These are phyloP conservation scores for Russula virescens DNA, from an alignment of 768 basidiomycete species.

Conservation along the genomic window DNA sequence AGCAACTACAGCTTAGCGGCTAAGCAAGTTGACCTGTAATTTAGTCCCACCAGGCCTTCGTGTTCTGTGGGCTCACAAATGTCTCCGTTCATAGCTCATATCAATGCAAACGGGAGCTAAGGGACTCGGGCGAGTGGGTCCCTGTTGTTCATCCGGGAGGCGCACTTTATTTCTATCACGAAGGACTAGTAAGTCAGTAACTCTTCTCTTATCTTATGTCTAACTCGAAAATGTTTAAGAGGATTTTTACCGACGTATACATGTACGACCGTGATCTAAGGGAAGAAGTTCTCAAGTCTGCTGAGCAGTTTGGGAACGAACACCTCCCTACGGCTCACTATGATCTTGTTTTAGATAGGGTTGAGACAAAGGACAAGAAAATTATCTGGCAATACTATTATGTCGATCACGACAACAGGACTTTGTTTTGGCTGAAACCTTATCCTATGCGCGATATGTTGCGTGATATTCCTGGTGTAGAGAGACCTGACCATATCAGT, in stretches of 20 bases:
- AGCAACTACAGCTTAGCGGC: neutral
- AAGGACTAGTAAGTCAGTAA: neutral
- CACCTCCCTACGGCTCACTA: neutral
- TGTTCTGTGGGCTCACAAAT: neutral
- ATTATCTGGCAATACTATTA: conserved; percentile 9
- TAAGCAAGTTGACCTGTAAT: neutral
- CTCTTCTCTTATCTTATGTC: too few relatives aligned
- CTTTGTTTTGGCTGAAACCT: conserved; percentile 1
- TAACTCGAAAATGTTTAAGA: neutral
- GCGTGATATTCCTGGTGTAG: neutral
- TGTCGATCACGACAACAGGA: conserved; percentile 2
- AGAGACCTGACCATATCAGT: conserved; percentile 10
- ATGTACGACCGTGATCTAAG: conserved; percentile 9
- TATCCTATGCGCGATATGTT: neutral
- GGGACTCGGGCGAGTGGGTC: neutral
- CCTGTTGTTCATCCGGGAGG: neutral
- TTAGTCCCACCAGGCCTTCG: neutral
- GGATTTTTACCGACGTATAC: conserved; percentile 14
- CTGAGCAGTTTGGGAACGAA: neutral
- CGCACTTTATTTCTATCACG: conserved; percentile 13
- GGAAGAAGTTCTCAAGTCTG: neutral
- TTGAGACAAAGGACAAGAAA: neutral
- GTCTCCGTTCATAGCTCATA: neutral
- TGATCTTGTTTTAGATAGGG: conserved; percentile 14
- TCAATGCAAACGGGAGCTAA: too few relatives aligned